Evolutionary conservation across 441 rosid genomes (phyloP).

Genomic region (Manihot esculenta): DNA sequence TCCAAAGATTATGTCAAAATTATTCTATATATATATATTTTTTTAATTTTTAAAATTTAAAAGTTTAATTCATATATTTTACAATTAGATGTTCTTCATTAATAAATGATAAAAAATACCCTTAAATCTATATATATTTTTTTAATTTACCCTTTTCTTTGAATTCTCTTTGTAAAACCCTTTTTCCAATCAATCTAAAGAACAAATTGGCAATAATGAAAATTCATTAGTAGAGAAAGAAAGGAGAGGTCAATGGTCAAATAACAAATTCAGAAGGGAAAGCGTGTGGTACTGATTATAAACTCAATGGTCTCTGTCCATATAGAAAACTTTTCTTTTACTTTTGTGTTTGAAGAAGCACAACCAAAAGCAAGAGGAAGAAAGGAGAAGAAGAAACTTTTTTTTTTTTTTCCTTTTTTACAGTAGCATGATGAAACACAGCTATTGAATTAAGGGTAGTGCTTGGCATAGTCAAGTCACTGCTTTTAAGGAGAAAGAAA

Average conservation of each 20-base stretch:
- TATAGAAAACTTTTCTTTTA: constrained; percentile 23
- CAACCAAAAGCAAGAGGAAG: too few species aligned
- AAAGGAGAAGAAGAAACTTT: constrained; percentile 24
- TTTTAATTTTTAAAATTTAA: too few species aligned
- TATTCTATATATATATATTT: too few species aligned
- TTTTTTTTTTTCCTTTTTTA: too few species aligned
- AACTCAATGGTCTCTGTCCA: constrained; percentile 41
- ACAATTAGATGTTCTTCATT: too few species aligned
- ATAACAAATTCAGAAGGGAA: too few species aligned
- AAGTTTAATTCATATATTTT: too few species aligned
- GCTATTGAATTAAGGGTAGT: not conserved
- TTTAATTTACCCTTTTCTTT: not conserved
- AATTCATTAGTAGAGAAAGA: not conserved
- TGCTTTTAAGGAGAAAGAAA: constrained; percentile 41
- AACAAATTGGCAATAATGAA: too few species aligned
- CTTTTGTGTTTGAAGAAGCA: constrained; percentile 18
- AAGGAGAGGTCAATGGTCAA: constrained; percentile 13
- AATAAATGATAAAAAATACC: too few species aligned
- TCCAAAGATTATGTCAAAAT: too few species aligned
- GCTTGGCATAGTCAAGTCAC: constrained; percentile 45
- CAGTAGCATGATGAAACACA: too few species aligned
- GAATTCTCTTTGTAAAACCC: not conserved
- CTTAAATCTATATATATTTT: too few species aligned
- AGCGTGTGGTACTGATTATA: constrained; percentile 36
- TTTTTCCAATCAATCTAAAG: not conserved